These are phyloP conservation scores for Tricholoma sp. DNA, from an alignment of 768 basidiomycete species.

Conservation along the genomic window DNA sequence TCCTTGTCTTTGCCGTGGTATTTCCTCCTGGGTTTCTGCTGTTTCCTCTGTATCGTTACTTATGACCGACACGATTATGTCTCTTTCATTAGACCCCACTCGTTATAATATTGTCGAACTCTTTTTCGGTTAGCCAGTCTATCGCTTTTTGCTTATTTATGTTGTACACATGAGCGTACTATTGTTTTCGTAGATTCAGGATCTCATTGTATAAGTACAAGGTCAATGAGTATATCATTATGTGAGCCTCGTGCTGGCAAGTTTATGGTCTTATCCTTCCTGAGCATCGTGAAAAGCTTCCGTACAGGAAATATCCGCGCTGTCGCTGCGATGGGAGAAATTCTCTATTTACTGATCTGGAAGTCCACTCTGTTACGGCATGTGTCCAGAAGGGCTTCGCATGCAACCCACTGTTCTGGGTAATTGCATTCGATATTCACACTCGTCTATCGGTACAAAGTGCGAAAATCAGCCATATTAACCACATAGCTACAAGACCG, in stretches of 20 bases:
- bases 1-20: slow-evolving; percentile 17
- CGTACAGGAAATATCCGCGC: slow-evolving; percentile 23
- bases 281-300: slow-evolving; percentile 17
- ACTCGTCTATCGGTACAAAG: slow-evolving; percentile 11
- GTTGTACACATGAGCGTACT: slow-evolving; percentile 29
- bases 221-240: slow-evolving; percentile 4
- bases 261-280: slow-evolving; percentile 2
- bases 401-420: slow-evolving; percentile 8
- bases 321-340: slow-evolving; percentile 19
- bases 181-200: slow-evolving; percentile 19
- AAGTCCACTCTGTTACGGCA: slow-evolving; percentile 11
- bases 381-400: slow-evolving; percentile 10
- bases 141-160: slow-evolving; percentile 28
- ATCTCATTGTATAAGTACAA: slow-evolving; percentile 23
- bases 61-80: slow-evolving; percentile 31
- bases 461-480: slow-evolving; percentile 30
- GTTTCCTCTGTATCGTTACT: slow-evolving; percentile 11
- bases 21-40: slow-evolving; percentile 17
- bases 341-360: slow-evolving; percentile 19
- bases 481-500: slow-evolving; percentile 39
- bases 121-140: slow-evolving; percentile 16
- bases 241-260: slow-evolving; percentile 20
- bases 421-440: slow-evolving; percentile 13
- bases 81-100: slow-evolving; percentile 22
- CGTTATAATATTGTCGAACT: slow-evolving; percentile 18